Evolutionary conservation across 257 asterid genomes (phyloP).

Genomic region (Solanum bukasovii): DNA sequence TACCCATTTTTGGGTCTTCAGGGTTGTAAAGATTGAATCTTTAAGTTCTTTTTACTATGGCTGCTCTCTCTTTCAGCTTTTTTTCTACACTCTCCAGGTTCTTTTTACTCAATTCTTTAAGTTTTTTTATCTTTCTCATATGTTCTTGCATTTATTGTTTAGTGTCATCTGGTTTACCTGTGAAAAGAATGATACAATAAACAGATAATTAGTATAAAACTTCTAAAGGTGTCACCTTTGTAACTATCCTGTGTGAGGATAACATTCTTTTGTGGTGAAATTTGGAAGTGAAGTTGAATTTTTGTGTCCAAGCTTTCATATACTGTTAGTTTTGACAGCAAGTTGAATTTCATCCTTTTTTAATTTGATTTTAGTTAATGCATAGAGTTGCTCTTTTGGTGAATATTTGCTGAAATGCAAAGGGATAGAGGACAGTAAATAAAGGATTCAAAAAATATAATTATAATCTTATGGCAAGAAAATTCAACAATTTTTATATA

Average conservation of each 20-base stretch:
- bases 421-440: background rate
- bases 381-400: background rate
- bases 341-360: background rate
- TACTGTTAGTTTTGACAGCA: background rate
- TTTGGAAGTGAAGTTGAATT: background rate
- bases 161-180: background rate
- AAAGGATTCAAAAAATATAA: too few species aligned
- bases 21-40: conserved; percentile 15
- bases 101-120: conserved; percentile 13
- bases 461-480: too few species aligned
- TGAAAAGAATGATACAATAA: background rate
- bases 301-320: background rate
- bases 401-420: background rate
- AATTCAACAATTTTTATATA: too few species aligned
- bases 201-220: background rate
- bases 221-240: background rate
- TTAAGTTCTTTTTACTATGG: conserved; percentile 39
- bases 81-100: conserved; percentile 67
- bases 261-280: background rate
- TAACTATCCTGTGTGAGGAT: background rate
- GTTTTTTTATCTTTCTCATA: background rate
- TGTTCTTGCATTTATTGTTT: background rate
- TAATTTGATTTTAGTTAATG: background rate
- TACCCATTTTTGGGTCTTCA: background rate
- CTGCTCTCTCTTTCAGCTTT: conserved; percentile 49